These are phyloP conservation scores for Cladosporium velox DNA, from an alignment of 2,329 filamentous ascomycete genomes.

Conservation along the genomic window DNA sequence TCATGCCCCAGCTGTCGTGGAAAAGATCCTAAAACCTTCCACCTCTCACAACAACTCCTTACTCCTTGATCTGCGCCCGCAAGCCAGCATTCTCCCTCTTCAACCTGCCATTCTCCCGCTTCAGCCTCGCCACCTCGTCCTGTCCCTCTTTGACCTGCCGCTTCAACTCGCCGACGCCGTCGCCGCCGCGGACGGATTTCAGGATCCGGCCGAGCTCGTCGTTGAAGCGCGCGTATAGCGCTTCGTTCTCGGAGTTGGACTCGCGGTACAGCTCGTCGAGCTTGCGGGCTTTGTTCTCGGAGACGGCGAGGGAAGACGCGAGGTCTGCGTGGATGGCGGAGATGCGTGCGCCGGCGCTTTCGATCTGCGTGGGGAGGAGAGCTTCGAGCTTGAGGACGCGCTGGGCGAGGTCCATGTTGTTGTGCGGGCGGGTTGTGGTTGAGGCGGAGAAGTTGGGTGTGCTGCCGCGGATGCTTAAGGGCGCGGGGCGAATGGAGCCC, in stretches of 20 bases:
- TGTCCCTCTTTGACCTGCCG: constrained; percentile 68
- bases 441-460: constrained; percentile 38
- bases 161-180: constrained; percentile 78
- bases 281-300: constrained; percentile 75
- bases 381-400: constrained; percentile 69
- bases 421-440: constrained; percentile 36
- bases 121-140: constrained; percentile 74
- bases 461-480: constrained; percentile 34
- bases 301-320: constrained; percentile 67
- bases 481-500: constrained; percentile 18
- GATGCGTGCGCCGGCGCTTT: constrained; percentile 63
- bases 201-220: constrained; percentile 83
- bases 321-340: constrained; percentile 69
- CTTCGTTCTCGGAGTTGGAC: constrained; percentile 85
- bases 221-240: constrained; percentile 89
- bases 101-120: constrained; percentile 82
- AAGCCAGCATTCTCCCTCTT: constrained; percentile 78
- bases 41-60: background rate
- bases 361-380: constrained; percentile 61
- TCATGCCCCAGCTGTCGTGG: background rate
- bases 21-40: background rate
- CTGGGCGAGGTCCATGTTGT: constrained; percentile 51
- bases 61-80: constrained; percentile 51
- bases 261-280: constrained; percentile 90
- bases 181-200: constrained; percentile 70